These are phyloP conservation scores for Xylaria longipes DNA, from an alignment of 495 filamentous ascomycete species.

Conservation along the genomic window DNA sequence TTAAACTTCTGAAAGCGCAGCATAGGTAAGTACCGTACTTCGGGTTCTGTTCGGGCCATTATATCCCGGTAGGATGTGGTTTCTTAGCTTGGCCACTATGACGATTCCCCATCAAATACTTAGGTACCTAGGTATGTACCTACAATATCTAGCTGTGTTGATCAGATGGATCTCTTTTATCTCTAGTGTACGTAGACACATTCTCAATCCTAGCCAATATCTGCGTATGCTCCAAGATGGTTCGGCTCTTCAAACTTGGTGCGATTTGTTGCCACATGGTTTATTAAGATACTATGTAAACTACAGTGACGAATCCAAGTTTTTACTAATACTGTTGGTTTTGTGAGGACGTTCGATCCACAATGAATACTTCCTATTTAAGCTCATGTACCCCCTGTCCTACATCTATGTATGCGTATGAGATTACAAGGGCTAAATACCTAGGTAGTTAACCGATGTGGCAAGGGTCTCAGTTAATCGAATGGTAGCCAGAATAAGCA, in stretches of 20 bases:
- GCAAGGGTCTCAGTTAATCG: conserved; percentile 2
- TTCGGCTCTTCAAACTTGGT: not conserved
- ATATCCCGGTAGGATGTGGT: not conserved
- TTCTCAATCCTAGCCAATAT: conserved; percentile 7
- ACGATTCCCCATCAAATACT: not conserved
- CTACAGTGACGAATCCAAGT: not conserved
- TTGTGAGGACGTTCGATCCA: not conserved
- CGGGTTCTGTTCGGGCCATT: too few relatives aligned
- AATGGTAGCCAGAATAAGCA: not conserved
- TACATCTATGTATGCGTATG: not conserved
- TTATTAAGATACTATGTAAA: not conserved
- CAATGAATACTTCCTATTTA: not conserved
- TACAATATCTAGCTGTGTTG: not conserved
- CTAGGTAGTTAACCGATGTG: not conserved
- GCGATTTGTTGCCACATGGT: not conserved
- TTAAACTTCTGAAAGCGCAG: not conserved
- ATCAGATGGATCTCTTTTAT: not conserved
- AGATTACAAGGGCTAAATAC: not conserved
- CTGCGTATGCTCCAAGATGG: not conserved
- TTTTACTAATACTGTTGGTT: not conserved
- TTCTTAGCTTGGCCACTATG: not conserved
- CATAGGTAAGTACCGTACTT: not conserved
- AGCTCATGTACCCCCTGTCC: not conserved
- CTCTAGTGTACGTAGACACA: conserved; percentile 1
- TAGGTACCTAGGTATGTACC: too few relatives aligned